Evolutionary conservation across 2,329 filamentous ascomycete genomes (phyloP).

Genomic region (Falciphora oryzae): DNA sequence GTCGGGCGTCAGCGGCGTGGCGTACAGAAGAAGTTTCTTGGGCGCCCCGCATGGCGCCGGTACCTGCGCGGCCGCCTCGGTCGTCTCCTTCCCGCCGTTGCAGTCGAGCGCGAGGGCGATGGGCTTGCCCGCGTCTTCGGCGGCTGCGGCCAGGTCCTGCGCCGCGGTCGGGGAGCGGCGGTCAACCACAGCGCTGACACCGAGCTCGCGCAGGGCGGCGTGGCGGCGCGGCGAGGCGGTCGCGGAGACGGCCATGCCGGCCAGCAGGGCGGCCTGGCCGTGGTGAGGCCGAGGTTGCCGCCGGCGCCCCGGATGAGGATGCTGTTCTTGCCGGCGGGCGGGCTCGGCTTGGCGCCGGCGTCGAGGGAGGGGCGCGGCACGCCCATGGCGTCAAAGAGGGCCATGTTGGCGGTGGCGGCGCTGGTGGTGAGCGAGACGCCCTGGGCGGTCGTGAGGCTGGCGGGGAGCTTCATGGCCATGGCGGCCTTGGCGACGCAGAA

Average conservation of each 20-base stretch:
- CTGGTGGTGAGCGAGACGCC: conserved; percentile 6
- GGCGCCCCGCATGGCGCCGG: neutral
- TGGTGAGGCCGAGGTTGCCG: conserved; percentile 7
- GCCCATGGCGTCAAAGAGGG: conserved; percentile 7
- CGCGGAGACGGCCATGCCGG: conserved; percentile 11
- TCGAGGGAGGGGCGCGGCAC: neutral
- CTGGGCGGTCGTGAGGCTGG: neutral
- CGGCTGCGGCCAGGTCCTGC: conserved; percentile 16
- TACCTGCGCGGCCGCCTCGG: too few species aligned
- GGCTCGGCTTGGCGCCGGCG: neutral
- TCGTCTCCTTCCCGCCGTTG: neutral
- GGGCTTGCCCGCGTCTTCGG: neutral
- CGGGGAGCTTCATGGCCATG: conserved; percentile 2
- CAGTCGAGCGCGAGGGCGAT: conserved; percentile 6
- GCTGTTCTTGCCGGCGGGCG: neutral
- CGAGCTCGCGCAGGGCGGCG: conserved; percentile 9
- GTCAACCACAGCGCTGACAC: conserved; percentile 12
- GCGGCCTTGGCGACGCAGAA: conserved; percentile 10
- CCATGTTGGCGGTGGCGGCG: conserved; percentile 2
- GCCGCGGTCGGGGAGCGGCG: conserved; percentile 9
- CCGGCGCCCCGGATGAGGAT: conserved; percentile 14
- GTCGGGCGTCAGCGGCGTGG: neutral
- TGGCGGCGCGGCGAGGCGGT: conserved; percentile 12
- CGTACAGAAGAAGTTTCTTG: neutral
- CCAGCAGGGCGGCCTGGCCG: conserved; percentile 11